Base-by-base conservation (phyloP, 352 stramenopile genomes). In the Aphanomyces cochlioides region DNA sequence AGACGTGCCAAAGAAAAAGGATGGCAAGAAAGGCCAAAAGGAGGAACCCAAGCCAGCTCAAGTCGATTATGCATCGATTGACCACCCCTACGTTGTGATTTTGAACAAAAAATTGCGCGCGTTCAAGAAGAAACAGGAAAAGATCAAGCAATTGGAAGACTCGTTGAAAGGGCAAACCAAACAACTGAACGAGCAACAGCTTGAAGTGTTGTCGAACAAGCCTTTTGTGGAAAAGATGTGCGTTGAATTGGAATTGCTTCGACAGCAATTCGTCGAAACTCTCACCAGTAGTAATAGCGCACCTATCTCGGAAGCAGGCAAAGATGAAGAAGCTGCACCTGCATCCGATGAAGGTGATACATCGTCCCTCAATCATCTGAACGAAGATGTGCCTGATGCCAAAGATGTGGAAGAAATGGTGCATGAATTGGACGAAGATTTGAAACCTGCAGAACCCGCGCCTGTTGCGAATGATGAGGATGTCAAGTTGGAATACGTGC, bases 111-210 rank as follows among this genome's bases (percentile, higher is more conserved):
- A 85, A 47, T 84, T 92, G 47, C 85, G 87, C 12, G 81, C 85
- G 66, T 84, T 90, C 74, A 86, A 87, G 67, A 94, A 94, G 75
- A 94, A 94, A 65, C 77, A 93, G 37, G 87, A 94, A 76, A 94
- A 94, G 76, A 92, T 94, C 73, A 85, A 81, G 59, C 66, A 72
- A 19, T 69, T 94, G 34, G 85, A 90, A 61, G 64, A 70, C 21
- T 70, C 64, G 15, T 41, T 70, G 47, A 34, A 21, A 19, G 64
- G 64, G 21, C 53, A 54, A 41, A 47, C 38, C 12, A 70, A 83
- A 75, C 59, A 79, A 65, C 78, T 90, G 34, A 94, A 94, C 65
- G 76, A 82, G 57, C 87, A 94, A 66, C 87, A 94, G 67, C 56
- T 81, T 13, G 84, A 92, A 70, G 80, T 94, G 8, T 84, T 94